These are phyloP conservation scores for Acorus calamus DNA, from an alignment of 106 monocot species.

Conservation along the genomic window DNA sequence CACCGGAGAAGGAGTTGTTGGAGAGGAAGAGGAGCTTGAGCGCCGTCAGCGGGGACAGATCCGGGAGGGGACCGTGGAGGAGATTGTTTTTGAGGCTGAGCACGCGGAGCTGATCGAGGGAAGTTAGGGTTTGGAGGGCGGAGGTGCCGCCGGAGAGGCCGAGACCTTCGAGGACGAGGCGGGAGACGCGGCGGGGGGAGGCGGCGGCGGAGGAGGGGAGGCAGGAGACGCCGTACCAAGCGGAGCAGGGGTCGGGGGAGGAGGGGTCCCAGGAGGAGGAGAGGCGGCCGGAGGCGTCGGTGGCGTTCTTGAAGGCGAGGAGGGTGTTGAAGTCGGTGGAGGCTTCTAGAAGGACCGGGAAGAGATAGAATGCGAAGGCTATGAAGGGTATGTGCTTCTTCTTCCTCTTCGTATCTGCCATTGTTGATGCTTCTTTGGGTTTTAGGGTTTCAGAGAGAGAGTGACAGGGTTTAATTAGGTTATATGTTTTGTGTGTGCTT, in stretches of 20 bases:
- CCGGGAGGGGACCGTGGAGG: slow-evolving; percentile 41
- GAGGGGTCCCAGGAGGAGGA: slow-evolving; percentile 31
- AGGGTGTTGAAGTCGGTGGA: slow-evolving; percentile 36
- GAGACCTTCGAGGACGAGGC: slow-evolving; percentile 38
- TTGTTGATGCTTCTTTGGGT: no score
- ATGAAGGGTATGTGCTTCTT: no score
- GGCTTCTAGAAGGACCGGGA: neutral
- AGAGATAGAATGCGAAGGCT: neutral
- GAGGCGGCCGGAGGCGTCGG: slow-evolving; percentile 52
- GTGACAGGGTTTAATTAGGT: no score
- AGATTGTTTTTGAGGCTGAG: slow-evolving; percentile 52
- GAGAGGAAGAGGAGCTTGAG: slow-evolving; percentile 64
- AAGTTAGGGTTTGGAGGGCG: slow-evolving; percentile 34
- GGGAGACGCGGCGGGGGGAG: slow-evolving; percentile 38
- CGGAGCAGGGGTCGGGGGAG: slow-evolving; percentile 36
- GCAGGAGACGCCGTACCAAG: slow-evolving; percentile 42
- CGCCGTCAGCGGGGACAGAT: slow-evolving; percentile 20
- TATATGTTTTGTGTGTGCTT: no score
- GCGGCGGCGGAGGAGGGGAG: slow-evolving; percentile 10
- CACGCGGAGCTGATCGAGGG: slow-evolving; percentile 39
- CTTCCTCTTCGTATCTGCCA: no score
- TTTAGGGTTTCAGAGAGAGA: no score
- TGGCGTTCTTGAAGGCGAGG: slow-evolving; percentile 21
- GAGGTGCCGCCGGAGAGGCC: no score
- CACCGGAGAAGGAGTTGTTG: slow-evolving; percentile 45